phyloP scores from a whole-genome alignment of 2,329 filamentous ascomycete species.

The Pestalotiopsis fici region DNA sequence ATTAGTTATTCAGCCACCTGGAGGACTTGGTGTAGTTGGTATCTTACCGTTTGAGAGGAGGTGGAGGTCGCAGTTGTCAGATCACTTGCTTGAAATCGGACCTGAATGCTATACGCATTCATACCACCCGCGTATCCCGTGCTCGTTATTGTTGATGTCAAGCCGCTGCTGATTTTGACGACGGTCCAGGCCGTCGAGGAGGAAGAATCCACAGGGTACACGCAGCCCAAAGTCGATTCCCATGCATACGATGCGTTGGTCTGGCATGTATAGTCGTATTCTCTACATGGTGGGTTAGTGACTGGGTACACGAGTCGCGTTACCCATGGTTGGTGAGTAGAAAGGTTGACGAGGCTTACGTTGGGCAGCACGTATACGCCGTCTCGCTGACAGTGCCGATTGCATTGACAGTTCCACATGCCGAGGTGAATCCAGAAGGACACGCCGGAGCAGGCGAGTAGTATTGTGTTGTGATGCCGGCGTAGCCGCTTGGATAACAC shows the following conservation, averaged over 20 bases:
- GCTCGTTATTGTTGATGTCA: slow-evolving; percentile 1
- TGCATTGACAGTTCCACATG: slow-evolving; percentile 11
- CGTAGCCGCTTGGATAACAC: slow-evolving; percentile 20
- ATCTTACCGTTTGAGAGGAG: slow-evolving; percentile 9
- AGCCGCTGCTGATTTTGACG: neutral
- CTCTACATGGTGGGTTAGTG: slow-evolving; percentile 1
- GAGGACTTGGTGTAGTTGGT: neutral
- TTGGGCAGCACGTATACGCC: slow-evolving; percentile 18
- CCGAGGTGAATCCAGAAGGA: slow-evolving; percentile 19
- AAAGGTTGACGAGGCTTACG: slow-evolving; percentile 8
- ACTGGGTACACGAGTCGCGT: neutral
- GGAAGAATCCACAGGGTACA: neutral
- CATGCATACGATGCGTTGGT: slow-evolving; percentile 6
- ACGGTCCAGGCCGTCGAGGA: slow-evolving; percentile 2
- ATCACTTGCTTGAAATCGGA: slow-evolving; percentile 18
- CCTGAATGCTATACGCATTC: slow-evolving; percentile 20
- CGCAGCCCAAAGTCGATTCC: slow-evolving; percentile 18
- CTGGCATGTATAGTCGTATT: slow-evolving; percentile 14
- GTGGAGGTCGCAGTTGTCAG: slow-evolving; percentile 16
- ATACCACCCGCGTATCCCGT: slow-evolving; percentile 10
- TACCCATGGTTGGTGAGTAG: neutral
- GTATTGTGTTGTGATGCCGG: slow-evolving; percentile 11
- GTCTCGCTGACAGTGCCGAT: slow-evolving; percentile 13
- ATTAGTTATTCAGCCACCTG: neutral
- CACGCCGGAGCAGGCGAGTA: slow-evolving; percentile 18